Percentiles rank a stretch among this genome's conserved stretches.
Conservation (phyloP, 148 eudicot species). For the Fagopyrum esculentum region DNA sequence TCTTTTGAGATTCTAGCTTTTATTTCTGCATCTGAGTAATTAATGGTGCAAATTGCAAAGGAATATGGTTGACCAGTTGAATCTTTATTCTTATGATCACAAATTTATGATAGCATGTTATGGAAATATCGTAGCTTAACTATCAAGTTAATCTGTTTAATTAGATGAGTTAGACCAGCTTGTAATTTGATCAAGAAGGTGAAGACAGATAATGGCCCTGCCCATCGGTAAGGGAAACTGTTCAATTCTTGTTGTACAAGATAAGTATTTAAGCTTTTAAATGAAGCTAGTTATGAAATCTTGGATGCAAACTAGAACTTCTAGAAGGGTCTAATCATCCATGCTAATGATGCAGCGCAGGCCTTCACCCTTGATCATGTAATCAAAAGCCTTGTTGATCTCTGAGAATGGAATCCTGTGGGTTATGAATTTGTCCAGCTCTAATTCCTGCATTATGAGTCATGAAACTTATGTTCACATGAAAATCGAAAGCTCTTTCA, state of each 20-base stretch:
- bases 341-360: slow-evolving; percentile 37
- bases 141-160: background rate
- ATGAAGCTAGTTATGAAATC: background rate
- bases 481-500: slow-evolving; percentile 6
- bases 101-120: background rate
- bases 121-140: background rate
- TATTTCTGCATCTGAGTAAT: background rate
- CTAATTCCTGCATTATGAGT: slow-evolving; percentile 29
- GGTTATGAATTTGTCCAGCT: slow-evolving; percentile 53
- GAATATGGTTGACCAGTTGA: slow-evolving; percentile 6
- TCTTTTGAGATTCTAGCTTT: background rate
- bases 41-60: background rate
- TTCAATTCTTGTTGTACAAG: background rate
- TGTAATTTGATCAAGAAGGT: background rate
- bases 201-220: background rate
- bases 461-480: background rate
- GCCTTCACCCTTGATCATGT: slow-evolving; percentile 43
- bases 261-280: background rate
- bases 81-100: background rate
- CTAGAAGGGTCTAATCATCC: slow-evolving; percentile 20
- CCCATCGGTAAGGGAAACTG: background rate
- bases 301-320: background rate
- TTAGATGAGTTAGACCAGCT: background rate
- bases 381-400: slow-evolving; percentile 57
- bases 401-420: slow-evolving; percentile 42